A percentile compares a stretch with the other conserved stretches of the same genome.
phyloP scores from a whole-genome alignment of 257 asterid genomes.

The Leptodermis oblonga region DNA sequence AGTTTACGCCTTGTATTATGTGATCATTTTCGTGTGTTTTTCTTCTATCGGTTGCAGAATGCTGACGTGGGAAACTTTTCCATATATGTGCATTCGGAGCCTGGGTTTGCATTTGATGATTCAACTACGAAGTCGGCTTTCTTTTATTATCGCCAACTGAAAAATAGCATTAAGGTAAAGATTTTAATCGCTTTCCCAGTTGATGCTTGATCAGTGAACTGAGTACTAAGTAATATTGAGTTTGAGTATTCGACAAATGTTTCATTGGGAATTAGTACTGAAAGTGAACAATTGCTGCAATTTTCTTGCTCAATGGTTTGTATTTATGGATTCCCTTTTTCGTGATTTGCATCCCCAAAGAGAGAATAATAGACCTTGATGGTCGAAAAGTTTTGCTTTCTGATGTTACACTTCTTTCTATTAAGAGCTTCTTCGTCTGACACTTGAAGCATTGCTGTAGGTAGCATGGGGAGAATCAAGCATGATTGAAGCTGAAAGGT shows the following conservation, averaged over 20 bases:
- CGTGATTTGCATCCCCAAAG: background rate
- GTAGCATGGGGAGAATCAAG: constrained; percentile 98
- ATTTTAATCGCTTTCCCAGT: constrained; percentile 13
- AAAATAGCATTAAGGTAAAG: constrained; percentile 65
- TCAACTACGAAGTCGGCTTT: constrained; percentile 60
- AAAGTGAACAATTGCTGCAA: background rate
- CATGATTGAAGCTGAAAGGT: constrained; percentile 97
- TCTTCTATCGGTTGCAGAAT: constrained; percentile 46
- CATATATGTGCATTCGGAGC: constrained; percentile 72
- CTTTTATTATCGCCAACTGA: constrained; percentile 60
- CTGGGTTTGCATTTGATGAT: constrained; percentile 80
- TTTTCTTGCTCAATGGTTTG: background rate
- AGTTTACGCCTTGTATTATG: background rate
- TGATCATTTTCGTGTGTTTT: background rate
- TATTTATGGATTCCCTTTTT: background rate
- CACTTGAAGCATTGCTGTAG: constrained; percentile 42
- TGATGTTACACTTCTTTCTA: background rate
- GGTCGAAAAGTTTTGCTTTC: background rate
- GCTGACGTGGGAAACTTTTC: constrained; percentile 58
- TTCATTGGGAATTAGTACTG: background rate
- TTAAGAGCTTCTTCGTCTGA: background rate
- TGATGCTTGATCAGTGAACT: constrained; percentile 13
- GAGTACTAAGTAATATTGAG: background rate
- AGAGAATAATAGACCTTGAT: background rate
- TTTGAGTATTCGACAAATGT: background rate